phyloP scores from a whole-genome alignment of 176 grass and related monocot genomes.

The Raddia guianensis region DNA sequence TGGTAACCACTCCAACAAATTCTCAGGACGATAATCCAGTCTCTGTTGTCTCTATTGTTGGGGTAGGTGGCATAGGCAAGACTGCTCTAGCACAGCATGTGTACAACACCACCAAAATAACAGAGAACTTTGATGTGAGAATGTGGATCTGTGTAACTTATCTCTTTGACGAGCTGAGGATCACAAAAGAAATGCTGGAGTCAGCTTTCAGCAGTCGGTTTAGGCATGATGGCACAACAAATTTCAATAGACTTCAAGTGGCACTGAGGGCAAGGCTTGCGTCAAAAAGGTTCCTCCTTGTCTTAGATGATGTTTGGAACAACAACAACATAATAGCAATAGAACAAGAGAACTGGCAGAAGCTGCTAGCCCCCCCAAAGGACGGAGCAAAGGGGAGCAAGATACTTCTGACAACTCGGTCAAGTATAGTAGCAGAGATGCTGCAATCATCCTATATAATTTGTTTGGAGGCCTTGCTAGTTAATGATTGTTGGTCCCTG shows the following conservation, averaged over 20 bases:
- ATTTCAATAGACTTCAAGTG: conserved; percentile 24
- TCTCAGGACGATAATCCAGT: background rate
- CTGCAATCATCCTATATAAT: conserved; percentile 9
- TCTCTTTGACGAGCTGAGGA: conserved; percentile 29
- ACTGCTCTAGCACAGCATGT: conserved; percentile 51
- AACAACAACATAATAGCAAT: background rate
- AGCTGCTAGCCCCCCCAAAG: conserved; percentile 22
- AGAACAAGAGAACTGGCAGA: conserved; percentile 38
- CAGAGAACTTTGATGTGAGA: conserved; percentile 28
- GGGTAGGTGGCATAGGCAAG: conserved; percentile 49
- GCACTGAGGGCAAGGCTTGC: conserved; percentile 15
- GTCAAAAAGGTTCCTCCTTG: conserved; percentile 32
- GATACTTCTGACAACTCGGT: conserved; percentile 45
- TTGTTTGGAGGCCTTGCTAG: conserved; percentile 31
- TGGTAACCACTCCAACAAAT: background rate
- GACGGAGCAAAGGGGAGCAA: conserved; percentile 33
- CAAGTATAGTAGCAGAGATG: conserved; percentile 23
- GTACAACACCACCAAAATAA: conserved; percentile 30
- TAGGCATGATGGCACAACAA: conserved; percentile 18
- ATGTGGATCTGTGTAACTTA: conserved; percentile 55
- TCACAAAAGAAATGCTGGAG: conserved; percentile 35
- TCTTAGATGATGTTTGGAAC: conserved; percentile 55
- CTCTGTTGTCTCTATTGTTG: conserved; percentile 30
- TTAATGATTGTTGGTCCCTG: conserved; percentile 41
- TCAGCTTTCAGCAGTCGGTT: background rate